Conservation (phyloP, 176 grass and related monocot species). For the Oryza australiensis region DNA sequence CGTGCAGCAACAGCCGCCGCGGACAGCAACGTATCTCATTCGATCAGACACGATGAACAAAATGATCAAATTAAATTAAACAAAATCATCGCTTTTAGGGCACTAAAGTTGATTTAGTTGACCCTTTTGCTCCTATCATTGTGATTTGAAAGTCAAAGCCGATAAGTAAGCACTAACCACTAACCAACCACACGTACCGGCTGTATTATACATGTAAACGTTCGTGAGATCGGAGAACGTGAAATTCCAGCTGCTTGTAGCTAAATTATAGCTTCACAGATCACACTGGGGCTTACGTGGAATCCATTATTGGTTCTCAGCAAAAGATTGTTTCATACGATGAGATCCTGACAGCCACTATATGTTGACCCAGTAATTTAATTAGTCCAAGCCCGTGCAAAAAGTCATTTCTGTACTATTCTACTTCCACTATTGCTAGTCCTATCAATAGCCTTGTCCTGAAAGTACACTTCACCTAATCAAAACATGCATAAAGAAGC, state of each 20-base stretch:
- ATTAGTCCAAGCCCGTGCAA: background rate
- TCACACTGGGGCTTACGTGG: background rate
- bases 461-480: background rate
- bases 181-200: background rate
- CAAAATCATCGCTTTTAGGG: background rate
- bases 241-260: background rate
- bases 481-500: background rate
- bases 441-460: background rate
- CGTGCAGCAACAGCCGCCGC: background rate
- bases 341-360: background rate
- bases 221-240: background rate
- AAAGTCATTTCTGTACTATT: background rate
- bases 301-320: background rate
- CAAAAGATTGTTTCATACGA: background rate
- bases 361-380: background rate
- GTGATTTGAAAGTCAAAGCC: slow-evolving; percentile 15
- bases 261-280: background rate
- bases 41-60: background rate
- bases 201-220: background rate
- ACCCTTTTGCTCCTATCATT: background rate
- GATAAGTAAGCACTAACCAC: background rate
- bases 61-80: background rate
- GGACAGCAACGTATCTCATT: background rate
- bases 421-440: background rate
- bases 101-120: background rate